Evolutionary conservation across 768 basidiomycete species (phyloP), one percentile per base, ranked within the genome.

Genomic region (Tulasnella sp.): DNA sequence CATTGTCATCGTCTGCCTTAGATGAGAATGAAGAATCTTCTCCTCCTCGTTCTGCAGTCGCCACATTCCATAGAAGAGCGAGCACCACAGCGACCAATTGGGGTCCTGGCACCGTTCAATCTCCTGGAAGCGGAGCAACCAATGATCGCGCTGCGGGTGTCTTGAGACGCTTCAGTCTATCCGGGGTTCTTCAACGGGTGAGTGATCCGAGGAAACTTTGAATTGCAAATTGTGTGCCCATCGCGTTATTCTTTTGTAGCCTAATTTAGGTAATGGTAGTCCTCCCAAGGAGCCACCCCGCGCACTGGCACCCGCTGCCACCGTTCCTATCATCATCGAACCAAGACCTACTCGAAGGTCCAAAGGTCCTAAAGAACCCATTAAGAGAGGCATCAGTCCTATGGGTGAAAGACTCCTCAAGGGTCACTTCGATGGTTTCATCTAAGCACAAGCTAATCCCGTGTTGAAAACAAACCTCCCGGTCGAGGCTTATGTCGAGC

Each of bases 381-480:
- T 53, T 51, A 56, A 56, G 45, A 51, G 55, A 20, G 40, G 33
- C 25, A 50, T 56, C 32, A 48, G 43, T 39, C 55, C 55, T 12
- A 54, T 58, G 87, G 88, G 86, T 56, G 87, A 90, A 66, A 73
- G 87, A 53, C 88, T 90, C 54, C 73, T 90, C 58, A 90, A 85
- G 70, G 87, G 87, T 7, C 87, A 90, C 59, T 90, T 89, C 58
- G 87, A 90, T 61, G 81, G 87, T 43, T 90, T 90, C 47, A 27
- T 10, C 34, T 35, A 13, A 44, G 32, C 13, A 31, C 42, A 44
- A 44, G n/a, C n/a, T n/a, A n/a, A n/a, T n/a, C n/a, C n/a, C n/a
- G n/a, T n/a, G n/a, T n/a, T n/a, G n/a, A n/a, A n/a, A n/a, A n/a
- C n/a, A n/a, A n/a, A n/a, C n/a, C n/a, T n/a, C n/a, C n/a, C n/a